phyloP scores from a whole-genome alignment of 108 stramenopile species.

The Schizochytrium sp. region DNA sequence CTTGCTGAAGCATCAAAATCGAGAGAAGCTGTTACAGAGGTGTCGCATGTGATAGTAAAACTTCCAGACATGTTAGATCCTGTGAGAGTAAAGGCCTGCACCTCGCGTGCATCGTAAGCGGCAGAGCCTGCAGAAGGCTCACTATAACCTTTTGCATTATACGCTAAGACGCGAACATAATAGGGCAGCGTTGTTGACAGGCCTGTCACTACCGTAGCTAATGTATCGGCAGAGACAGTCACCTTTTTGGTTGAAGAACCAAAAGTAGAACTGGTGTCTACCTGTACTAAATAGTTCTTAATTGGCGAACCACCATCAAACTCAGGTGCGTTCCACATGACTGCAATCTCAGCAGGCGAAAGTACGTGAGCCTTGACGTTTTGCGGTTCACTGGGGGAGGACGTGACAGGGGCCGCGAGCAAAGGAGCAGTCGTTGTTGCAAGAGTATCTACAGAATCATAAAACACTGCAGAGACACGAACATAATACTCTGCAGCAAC shows the following conservation, averaged over 20 bases:
- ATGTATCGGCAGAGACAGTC: not conserved
- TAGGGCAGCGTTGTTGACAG: conserved; percentile 41
- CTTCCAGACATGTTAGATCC: conserved; percentile 59
- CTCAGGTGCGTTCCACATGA: conserved; percentile 35
- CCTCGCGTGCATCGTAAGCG: not conserved
- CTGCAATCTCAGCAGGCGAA: not conserved
- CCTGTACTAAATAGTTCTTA: conserved; percentile 19
- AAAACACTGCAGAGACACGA: conserved; percentile 2
- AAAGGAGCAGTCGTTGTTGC: conserved; percentile 18
- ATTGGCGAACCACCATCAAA: not conserved
- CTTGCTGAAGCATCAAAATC: conserved; percentile 70
- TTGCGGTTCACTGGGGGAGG: not conserved
- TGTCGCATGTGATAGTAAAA: conserved; percentile 77
- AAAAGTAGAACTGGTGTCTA: conserved; percentile 6
- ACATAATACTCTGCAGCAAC: not conserved
- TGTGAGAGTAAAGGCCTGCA: not conserved
- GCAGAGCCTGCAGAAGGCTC: not conserved
- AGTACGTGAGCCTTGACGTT: not conserved
- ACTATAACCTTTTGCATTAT: conserved; percentile 61
- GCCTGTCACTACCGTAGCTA: conserved; percentile 37
- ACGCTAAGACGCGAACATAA: conserved; percentile 65
- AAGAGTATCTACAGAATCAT: not conserved
- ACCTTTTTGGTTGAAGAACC: not conserved
- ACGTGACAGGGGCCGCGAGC: not conserved
- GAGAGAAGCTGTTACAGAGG: conserved; percentile 71